phyloP scores from a whole-genome alignment of 176 grass and related monocot genomes.

The Dactylis glomerata region DNA sequence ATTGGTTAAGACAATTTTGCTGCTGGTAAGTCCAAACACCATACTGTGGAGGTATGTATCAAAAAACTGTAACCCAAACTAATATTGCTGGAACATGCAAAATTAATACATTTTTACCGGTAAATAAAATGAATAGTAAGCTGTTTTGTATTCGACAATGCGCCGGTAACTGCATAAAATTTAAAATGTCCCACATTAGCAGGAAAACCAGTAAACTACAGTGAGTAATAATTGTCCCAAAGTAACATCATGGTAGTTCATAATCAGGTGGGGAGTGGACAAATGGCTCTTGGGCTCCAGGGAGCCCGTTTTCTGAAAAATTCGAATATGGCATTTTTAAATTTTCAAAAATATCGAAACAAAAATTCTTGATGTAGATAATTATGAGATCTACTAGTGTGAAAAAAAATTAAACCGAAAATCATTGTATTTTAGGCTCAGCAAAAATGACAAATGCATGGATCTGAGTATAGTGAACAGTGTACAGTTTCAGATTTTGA shows the following conservation, averaged over 20 bases:
- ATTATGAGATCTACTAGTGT: too few relatives aligned
- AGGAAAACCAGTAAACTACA: not conserved
- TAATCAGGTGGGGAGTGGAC: not conserved
- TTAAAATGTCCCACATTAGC: not conserved
- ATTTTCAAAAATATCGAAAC: too few relatives aligned
- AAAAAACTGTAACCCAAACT: not conserved
- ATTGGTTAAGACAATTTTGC: conserved; percentile 21
- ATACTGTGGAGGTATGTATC: not conserved
- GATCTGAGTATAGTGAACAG: too few relatives aligned
- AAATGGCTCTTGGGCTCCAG: too few relatives aligned
- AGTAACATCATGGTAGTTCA: not conserved
- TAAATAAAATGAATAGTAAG: conserved; percentile 67
- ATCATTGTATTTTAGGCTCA: too few relatives aligned
- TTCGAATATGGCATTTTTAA: too few relatives aligned
- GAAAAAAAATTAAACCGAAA: too few relatives aligned
- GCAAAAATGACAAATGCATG: too few relatives aligned
- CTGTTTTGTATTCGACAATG: conserved; percentile 57
- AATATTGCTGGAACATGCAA: not conserved
- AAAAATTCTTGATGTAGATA: too few relatives aligned
- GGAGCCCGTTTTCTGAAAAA: too few relatives aligned
- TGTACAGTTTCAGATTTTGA: too few relatives aligned
- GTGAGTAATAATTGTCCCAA: not conserved
- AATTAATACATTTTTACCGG: conserved; percentile 25
- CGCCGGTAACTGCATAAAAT: conserved; percentile 39
- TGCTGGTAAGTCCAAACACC: conserved; percentile 1